A percentile compares a stretch with the other conserved stretches of the same genome.
These are phyloP conservation scores for Daldinia vernicosa DNA, from an alignment of 495 filamentous ascomycete species.

Conservation along the genomic window DNA sequence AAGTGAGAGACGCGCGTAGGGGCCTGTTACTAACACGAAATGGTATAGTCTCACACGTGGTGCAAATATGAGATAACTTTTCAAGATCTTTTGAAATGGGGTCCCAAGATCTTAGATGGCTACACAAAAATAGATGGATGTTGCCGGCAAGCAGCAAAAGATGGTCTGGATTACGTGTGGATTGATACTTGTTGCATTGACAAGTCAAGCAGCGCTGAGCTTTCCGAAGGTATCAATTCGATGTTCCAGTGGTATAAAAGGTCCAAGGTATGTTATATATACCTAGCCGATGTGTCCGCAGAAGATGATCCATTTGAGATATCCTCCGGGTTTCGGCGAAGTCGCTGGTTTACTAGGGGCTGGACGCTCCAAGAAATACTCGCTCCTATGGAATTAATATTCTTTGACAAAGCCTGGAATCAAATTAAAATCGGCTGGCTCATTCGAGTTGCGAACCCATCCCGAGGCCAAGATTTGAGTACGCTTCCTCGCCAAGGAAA, in stretches of 20 bases:
- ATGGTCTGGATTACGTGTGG: slow-evolving; percentile 20
- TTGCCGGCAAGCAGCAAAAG: slow-evolving; percentile 23
- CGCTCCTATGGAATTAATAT: slow-evolving; percentile 19
- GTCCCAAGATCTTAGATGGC: background rate
- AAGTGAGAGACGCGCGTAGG: background rate
- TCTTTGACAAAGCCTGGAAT: slow-evolving; percentile 19
- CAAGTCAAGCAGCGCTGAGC: slow-evolving; percentile 27
- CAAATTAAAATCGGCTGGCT: slow-evolving; percentile 8
- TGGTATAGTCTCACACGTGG: slow-evolving; percentile 24
- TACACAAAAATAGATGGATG: slow-evolving; percentile 21
- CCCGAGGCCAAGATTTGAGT: background rate
- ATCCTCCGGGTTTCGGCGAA: slow-evolving; percentile 15
- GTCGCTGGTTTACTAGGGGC: slow-evolving; percentile 26
- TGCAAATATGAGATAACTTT: slow-evolving; percentile 12
- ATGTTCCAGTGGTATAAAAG: slow-evolving; percentile 47
- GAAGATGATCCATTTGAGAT: slow-evolving; percentile 10
- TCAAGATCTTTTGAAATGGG: slow-evolving; percentile 14
- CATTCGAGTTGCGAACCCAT: background rate
- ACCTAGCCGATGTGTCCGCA: slow-evolving; percentile 28
- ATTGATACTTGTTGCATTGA: slow-evolving; percentile 33
- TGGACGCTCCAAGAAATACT: slow-evolving; percentile 31
- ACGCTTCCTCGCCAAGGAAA: background rate
- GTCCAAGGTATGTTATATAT: slow-evolving; percentile 22
- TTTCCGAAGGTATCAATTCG: slow-evolving; percentile 49
- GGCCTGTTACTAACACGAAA: background rate